phyloP scores from a whole-genome alignment of 352 stramenopile species.

The Globisporangium lucens region DNA sequence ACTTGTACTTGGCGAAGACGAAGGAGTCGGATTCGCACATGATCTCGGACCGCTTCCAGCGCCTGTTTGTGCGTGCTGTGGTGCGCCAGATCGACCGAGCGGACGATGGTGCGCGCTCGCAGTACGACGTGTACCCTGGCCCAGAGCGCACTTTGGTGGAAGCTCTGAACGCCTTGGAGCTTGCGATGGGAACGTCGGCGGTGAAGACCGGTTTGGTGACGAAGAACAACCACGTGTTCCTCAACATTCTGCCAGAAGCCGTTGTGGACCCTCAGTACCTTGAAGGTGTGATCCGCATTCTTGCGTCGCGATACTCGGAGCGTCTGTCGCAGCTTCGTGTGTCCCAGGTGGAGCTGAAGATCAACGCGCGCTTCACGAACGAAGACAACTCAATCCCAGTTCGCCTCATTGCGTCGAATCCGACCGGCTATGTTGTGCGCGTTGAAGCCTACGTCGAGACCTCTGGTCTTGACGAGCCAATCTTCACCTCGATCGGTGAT shows the following conservation, averaged over 20 bases:
- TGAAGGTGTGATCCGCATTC: constrained; percentile 93
- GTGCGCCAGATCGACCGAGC: constrained; percentile 89
- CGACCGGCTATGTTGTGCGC: constrained; percentile 98
- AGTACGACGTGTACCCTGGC: constrained; percentile 90
- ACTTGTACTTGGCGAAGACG: constrained; percentile 97
- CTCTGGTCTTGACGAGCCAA: constrained; percentile 69
- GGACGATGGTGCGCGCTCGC: constrained; percentile 65
- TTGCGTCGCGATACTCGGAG: constrained; percentile 85
- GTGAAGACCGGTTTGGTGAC: constrained; percentile 73
- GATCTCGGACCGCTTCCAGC: constrained; percentile 83
- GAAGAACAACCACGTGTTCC: constrained; percentile 99
- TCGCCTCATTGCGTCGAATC: constrained; percentile 95
- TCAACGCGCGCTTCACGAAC: constrained; percentile 91
- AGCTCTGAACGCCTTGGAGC: constrained; percentile 96
- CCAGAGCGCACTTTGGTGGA: constrained; percentile 98
- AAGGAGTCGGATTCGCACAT: constrained; percentile 83
- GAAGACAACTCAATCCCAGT: constrained; percentile 94
- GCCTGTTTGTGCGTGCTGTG: constrained; percentile 96
- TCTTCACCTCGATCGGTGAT: constrained; percentile 90
- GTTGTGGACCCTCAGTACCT: constrained; percentile 95
- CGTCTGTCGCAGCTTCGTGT: constrained; percentile 92
- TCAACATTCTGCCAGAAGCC: constrained; percentile 96
- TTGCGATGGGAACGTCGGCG: constrained; percentile 92
- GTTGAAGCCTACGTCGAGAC: constrained; percentile 99
- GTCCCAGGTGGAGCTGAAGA: constrained; percentile 96